phyloP scores from a whole-genome alignment of 345 rosid species.

The Conringia planisiliqua region DNA sequence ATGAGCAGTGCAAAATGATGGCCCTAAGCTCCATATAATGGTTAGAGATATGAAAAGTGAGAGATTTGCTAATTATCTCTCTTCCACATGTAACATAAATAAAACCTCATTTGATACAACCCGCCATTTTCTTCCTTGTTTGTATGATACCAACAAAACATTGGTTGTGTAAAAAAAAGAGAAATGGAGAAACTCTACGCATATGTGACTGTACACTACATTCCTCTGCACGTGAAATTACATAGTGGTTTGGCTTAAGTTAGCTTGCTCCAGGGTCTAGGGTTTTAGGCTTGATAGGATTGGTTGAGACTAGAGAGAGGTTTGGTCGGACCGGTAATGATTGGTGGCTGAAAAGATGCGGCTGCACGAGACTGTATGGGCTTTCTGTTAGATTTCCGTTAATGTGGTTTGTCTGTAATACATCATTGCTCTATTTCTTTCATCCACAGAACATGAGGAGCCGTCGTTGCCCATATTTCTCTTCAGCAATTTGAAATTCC shows the following conservation, averaged over 20 bases:
- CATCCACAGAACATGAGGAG: slow-evolving; percentile 36
- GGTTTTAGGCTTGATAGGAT: slow-evolving; percentile 10
- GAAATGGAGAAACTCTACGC: neutral
- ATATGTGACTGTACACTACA: slow-evolving; percentile 17
- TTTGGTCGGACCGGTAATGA: slow-evolving; percentile 11
- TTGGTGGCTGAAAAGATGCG: slow-evolving; percentile 14
- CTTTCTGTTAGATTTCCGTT: slow-evolving; percentile 28
- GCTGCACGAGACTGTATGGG: slow-evolving; percentile 39
- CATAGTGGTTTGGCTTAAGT: neutral
- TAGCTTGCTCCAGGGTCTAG: slow-evolving; percentile 13
- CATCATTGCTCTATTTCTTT: slow-evolving; percentile 28
- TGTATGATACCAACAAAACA: slow-evolving; percentile 11
- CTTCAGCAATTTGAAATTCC: slow-evolving; percentile 20
- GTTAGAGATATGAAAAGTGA: neutral
- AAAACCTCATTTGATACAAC: slow-evolving; percentile 3
- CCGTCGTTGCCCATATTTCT: slow-evolving; percentile 32
- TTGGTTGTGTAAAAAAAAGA: neutral
- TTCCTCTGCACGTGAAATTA: neutral
- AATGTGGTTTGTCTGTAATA: slow-evolving; percentile 32
- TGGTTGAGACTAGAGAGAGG: slow-evolving; percentile 1
- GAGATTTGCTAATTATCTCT: slow-evolving; percentile 2
- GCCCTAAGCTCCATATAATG: slow-evolving; percentile 47
- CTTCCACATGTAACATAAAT: slow-evolving; percentile 10
- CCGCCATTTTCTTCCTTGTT: neutral
- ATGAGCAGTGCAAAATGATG: slow-evolving; percentile 95